phyloP scores from a whole-genome alignment of 352 stramenopile species.

The Globisporangium paroecandrum region DNA sequence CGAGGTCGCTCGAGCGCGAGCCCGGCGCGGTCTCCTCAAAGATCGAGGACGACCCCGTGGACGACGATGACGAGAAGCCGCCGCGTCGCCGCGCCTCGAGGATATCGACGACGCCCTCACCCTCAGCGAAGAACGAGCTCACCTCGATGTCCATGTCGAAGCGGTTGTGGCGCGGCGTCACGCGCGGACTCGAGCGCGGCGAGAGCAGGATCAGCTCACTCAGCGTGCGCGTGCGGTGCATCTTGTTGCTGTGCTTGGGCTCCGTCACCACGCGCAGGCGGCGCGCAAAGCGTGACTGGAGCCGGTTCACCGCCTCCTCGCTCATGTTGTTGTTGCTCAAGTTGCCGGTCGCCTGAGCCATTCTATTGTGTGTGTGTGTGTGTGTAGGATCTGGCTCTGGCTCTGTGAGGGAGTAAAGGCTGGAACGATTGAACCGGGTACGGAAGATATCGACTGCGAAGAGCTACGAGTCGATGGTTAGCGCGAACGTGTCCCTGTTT shows the following conservation, averaged over 20 bases:
- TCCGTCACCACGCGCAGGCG: conserved; percentile 81
- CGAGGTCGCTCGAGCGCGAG: conserved; percentile 20
- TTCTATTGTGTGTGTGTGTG: neutral
- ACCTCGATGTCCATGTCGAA: conserved; percentile 88
- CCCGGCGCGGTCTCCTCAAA: conserved; percentile 13
- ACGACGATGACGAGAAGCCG: conserved; percentile 4
- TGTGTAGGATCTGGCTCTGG: neutral
- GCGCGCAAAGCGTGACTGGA: conserved; percentile 45
- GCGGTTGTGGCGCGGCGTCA: conserved; percentile 57
- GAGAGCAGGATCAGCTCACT: conserved; percentile 76
- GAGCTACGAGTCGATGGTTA: conserved; percentile 6
- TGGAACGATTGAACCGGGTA: neutral
- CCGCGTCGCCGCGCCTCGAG: conserved; percentile 27
- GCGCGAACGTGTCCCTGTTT: neutral
- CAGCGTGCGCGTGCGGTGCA: conserved; percentile 76
- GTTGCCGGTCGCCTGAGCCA: conserved; percentile 17
- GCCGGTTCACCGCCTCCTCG: conserved; percentile 11
- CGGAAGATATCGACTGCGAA: neutral
- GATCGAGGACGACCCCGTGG: conserved; percentile 17
- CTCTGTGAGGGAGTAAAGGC: neutral
- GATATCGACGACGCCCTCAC: conserved; percentile 67
- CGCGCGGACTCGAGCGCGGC: conserved; percentile 51
- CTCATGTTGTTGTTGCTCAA: conserved; percentile 14
- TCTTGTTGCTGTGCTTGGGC: conserved; percentile 82
- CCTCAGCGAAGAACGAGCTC: conserved; percentile 59